phyloP scores from a whole-genome alignment of 345 rosid species.

The Ceriops decandra region DNA sequence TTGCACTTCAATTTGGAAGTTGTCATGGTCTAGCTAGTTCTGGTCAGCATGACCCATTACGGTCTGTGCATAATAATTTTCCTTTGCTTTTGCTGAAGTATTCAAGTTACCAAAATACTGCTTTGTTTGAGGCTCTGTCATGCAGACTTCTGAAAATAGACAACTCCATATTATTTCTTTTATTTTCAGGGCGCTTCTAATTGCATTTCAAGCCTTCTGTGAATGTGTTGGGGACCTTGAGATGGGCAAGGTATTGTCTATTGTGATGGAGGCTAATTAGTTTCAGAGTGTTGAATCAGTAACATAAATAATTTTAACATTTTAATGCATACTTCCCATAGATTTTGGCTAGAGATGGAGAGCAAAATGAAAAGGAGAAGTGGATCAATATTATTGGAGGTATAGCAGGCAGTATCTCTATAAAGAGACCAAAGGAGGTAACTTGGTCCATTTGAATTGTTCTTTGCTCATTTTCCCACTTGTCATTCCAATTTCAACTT shows the following conservation, averaged over 20 bases:
- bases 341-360: constrained; percentile 90
- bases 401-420: constrained; percentile 80
- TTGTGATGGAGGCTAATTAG: too few species aligned
- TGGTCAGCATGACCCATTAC: constrained; percentile 83
- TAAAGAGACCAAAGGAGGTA: constrained; percentile 98
- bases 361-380: constrained; percentile 79
- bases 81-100: constrained; percentile 1
- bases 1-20: constrained; percentile 85
- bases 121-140: constrained; percentile 1
- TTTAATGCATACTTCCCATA: constrained; percentile 25
- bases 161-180: constrained; percentile 11
- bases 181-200: constrained; percentile 70
- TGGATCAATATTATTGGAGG: constrained; percentile 90
- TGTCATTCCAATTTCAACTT: background rate
- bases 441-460: constrained; percentile 1
- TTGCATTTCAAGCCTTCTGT: constrained; percentile 92
- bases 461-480: background rate
- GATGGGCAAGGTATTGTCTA: constrained; percentile 82
- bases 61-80: constrained; percentile 36
- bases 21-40: constrained; percentile 79
- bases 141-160: background rate
- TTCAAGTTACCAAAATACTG: background rate
- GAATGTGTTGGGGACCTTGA: constrained; percentile 98
- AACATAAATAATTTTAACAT: constrained; percentile 14
- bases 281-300: background rate